Evolutionary conservation across 352 stramenopile species (phyloP).

Genomic region (Phytophthora meadii): DNA sequence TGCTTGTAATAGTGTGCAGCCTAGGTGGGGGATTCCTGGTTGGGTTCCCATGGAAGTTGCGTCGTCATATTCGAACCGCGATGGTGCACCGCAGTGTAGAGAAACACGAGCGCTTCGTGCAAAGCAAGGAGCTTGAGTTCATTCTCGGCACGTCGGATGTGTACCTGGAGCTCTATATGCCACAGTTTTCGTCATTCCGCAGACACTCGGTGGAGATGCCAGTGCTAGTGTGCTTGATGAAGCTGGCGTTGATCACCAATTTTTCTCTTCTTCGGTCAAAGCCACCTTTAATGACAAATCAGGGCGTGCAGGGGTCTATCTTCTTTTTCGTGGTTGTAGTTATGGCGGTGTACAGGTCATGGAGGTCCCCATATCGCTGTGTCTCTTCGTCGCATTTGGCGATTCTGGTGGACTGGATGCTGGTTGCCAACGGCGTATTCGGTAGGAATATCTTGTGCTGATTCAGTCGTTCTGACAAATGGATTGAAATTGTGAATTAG

Average conservation of each 20-base stretch:
- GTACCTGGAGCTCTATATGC: conserved; percentile 68
- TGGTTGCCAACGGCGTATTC: conserved; percentile 57
- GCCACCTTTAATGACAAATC: conserved; percentile 42
- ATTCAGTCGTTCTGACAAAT: conserved; percentile 3
- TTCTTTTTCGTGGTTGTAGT: conserved; percentile 45
- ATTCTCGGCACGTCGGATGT: conserved; percentile 59
- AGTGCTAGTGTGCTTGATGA: conserved; percentile 51
- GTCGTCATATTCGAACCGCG: conserved; percentile 35
- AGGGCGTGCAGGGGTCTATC: conserved; percentile 56
- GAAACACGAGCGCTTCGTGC: conserved; percentile 58
- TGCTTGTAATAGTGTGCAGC: conserved; percentile 39
- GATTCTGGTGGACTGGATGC: conserved; percentile 42
- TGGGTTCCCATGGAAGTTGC: conserved; percentile 50
- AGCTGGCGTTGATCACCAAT: conserved; percentile 53
- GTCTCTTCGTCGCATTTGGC: conserved; percentile 45
- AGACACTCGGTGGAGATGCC: conserved; percentile 38
- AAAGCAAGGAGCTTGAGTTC: conserved; percentile 62
- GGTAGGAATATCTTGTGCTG: conserved; percentile 35
- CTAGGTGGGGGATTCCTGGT: conserved; percentile 58
- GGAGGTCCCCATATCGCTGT: conserved; percentile 42
- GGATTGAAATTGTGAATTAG: conserved; percentile 29
- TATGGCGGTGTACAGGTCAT: conserved; percentile 34
- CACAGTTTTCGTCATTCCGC: conserved; percentile 55
- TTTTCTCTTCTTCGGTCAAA: conserved; percentile 63
- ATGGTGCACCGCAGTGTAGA: conserved; percentile 37